These are phyloP conservation scores for Vigna trinervia DNA, from an alignment of 306 rosid genomes.

Conservation along the genomic window DNA sequence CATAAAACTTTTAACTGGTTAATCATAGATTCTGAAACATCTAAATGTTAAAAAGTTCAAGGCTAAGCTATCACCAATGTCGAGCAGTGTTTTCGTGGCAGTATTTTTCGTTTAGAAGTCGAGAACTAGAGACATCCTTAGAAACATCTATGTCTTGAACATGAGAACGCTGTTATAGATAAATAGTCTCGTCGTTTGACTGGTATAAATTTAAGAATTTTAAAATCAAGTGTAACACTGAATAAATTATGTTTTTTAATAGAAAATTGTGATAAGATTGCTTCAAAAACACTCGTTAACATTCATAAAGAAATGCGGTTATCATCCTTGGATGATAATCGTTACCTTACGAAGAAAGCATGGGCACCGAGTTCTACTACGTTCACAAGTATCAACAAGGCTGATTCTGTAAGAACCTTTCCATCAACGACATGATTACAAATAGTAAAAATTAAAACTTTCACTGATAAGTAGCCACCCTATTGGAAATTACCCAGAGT, in stretches of 20 bases:
- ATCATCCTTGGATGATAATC: not conserved
- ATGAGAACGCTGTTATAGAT: not conserved
- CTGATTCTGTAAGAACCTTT: not conserved
- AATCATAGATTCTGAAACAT: not conserved
- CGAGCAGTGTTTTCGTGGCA: not conserved
- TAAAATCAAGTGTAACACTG: not conserved
- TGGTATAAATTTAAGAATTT: not conserved
- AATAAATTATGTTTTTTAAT: too few relatives aligned
- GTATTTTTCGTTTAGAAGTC: not conserved
- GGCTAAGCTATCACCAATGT: not conserved
- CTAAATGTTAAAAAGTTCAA: not conserved
- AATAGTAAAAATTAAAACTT: not conserved
- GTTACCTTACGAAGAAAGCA: not conserved
- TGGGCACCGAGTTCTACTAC: not conserved
- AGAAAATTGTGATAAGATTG: too few relatives aligned
- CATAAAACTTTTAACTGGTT: not conserved
- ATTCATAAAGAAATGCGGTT: not conserved
- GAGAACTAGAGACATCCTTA: not conserved
- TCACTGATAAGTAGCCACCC: not conserved
- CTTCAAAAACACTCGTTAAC: not conserved
- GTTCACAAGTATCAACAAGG: not conserved
- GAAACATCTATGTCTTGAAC: not conserved
- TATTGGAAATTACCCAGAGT: not conserved
- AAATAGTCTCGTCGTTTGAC: not conserved
- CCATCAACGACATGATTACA: not conserved